Evolutionary conservation across 805 yeast species (phyloP), one percentile per base, ranked within the genome.

Genomic region (Saccharomycopsis fibuligera): DNA sequence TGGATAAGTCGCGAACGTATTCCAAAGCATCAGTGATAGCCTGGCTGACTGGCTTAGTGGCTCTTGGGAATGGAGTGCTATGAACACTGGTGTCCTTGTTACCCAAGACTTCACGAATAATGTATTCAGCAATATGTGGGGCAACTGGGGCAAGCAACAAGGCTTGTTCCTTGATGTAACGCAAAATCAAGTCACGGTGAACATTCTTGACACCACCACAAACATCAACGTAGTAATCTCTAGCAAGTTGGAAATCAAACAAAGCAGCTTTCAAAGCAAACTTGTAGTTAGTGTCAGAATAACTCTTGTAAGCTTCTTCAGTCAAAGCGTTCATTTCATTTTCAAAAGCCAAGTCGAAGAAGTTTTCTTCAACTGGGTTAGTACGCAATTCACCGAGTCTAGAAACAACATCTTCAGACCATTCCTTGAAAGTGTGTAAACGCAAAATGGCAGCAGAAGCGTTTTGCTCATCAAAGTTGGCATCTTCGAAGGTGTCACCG

Each of bases 361-460:
- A 87, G 48, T 69, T 69, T 58, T 76, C 76, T 58, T 60, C 61
- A 47, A 60, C 62, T 43, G 68, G 67, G 44, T 75, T 78, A 40
- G 79, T 69, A 64, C 88, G 78, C 57, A 84, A 74, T 3, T 69
- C 56, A 44, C 70, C 78, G 53, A 70, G 57, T 57, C 72, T 69
- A 55, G 72, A 73, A 35, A 82, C 68, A 47, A 79, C 70, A 49
- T 85, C 93, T 65, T 90, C 97, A 64, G 86, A 78, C 99, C 99
- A 93, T 68, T 90, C 98, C 66, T 87, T 91, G 67, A 91, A 75
- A 48, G 87, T 91, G 66, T 78, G 85, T 64, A 93, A 76, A 71
- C 99, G 86, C 66, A 93, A 77, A 65, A 93, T 90, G 23, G 98
- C 97, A 41, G 99, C 96, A 62, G 93, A 93, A 48, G 99, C 99